These are phyloP conservation scores for Penicillium pancosmium DNA, from an alignment of 495 filamentous ascomycete genomes.

Conservation along the genomic window DNA sequence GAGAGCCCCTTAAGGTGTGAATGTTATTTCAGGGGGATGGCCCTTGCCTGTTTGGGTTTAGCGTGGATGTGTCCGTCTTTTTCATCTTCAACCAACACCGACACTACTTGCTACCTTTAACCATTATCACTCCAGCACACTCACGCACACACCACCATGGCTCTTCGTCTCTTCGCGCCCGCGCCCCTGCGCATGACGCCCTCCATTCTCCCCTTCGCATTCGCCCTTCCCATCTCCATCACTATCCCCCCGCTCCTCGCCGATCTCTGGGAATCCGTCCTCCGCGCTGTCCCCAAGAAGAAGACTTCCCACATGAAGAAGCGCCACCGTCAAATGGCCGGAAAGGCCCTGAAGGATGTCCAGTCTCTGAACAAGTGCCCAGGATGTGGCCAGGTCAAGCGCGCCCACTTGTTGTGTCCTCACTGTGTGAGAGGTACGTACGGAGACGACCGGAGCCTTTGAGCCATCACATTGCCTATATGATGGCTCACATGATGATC, in stretches of 20 bases:
- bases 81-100: not conserved
- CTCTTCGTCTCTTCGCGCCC: constrained; percentile 26
- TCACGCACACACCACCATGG: constrained; percentile 13
- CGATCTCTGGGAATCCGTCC: constrained; percentile 87
- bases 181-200: constrained; percentile 7
- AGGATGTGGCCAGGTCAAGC: constrained; percentile 83
- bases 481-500: no score
- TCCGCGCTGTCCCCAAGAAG: constrained; percentile 95
- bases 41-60: constrained; percentile 40
- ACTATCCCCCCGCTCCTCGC: constrained; percentile 63
- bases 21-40: constrained; percentile 47
- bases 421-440: constrained; percentile 72
- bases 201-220: constrained; percentile 21
- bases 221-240: constrained; percentile 32
- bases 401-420: constrained; percentile 83
- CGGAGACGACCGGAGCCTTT: not conserved
- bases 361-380: constrained; percentile 83
- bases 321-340: constrained; percentile 87
- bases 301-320: constrained; percentile 98
- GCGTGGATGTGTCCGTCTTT: constrained; percentile 19
- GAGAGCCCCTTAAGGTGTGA: constrained; percentile 40
- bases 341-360: constrained; percentile 90
- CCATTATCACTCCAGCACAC: not conserved
- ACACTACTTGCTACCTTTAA: not conserved
- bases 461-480: no score